A percentile compares a stretch with the other conserved stretches of the same genome.
Conservation (phyloP, 441 rosid genomes). For the Geranium incanum region DNA sequence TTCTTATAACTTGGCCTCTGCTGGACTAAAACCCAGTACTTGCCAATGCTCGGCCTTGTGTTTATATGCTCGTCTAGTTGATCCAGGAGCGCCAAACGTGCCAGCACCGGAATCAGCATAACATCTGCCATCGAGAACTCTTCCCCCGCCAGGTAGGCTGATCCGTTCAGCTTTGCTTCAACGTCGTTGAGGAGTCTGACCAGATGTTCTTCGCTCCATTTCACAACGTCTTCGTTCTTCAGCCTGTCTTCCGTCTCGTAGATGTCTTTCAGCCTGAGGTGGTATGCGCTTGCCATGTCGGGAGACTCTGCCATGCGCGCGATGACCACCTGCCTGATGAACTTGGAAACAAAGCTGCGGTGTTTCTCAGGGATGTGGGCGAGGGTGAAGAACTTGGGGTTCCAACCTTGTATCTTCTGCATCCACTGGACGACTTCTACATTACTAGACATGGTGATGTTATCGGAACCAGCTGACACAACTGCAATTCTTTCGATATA, state of each 20-base stretch:
- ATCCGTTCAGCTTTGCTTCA: constrained; percentile 44
- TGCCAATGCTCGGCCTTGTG: constrained; percentile 55
- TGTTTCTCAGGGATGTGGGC: constrained; percentile 54
- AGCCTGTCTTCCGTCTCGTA: constrained; percentile 63
- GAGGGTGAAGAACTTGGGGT: constrained; percentile 66
- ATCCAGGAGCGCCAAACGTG: constrained; percentile 52
- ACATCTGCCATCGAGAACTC: constrained; percentile 90
- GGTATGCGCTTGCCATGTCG: constrained; percentile 78
- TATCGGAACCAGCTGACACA: constrained; percentile 49
- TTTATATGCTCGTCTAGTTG: constrained; percentile 59
- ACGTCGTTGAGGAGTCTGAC: constrained; percentile 56
- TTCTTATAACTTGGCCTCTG: constrained; percentile 61
- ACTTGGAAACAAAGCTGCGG: constrained; percentile 54
- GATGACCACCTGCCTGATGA: constrained; percentile 65
- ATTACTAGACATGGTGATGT: constrained; percentile 33
- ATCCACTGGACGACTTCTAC: constrained; percentile 64
- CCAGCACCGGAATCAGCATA: constrained; percentile 60
- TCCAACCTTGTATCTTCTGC: constrained; percentile 73
- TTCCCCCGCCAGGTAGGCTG: constrained; percentile 50
- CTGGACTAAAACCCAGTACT: constrained; percentile 60
- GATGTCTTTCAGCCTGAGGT: constrained; percentile 62
- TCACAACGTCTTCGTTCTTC: constrained; percentile 38
- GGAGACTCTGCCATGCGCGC: constrained; percentile 93
- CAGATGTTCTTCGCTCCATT: constrained; percentile 54
- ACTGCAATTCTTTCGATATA: constrained; percentile 69